Base-by-base conservation (phyloP, 2,329 filamentous ascomycete species). In the Pseudodiploospora longispora region DNA sequence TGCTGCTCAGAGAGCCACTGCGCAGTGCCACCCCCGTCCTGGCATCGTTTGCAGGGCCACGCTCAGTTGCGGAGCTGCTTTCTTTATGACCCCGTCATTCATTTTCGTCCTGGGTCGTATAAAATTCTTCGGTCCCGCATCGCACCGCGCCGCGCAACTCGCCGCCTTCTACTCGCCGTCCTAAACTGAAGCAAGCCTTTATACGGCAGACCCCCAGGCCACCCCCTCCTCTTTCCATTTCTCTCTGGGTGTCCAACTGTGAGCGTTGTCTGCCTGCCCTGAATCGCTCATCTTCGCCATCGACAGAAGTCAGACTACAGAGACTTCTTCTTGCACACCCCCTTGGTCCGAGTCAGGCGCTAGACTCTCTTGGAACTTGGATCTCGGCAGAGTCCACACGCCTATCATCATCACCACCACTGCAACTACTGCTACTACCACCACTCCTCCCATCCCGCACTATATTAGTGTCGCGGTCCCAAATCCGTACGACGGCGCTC, bases 401-500 rank as follows among this genome's bases (percentile, higher is more conserved):
- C 19, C 19, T 19, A 19, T 19, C 19, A 19, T 19, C 19, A 19
- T 19, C 19, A 19, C 19, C 19, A 19, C 19, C 19, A 19, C 19
- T 19, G 19, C 19, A 19, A 19, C 19, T 19, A 19, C 19, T 19
- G 19, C 19, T 19, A 19, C 50, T 57, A 56, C 19, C 19, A 19
- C 19, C 19, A 19, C 19, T 19, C 52, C 19, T 19, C 52, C 55
- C 56, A 61, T 54, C 60, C 51, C 57, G 59, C 59, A 64, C 62
- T 65, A 65, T 65, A 65, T 62, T 65, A 66, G 63, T 63, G 57
- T 55, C 54, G 55, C 54, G 53, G 58, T 63, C 60, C 63, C 61
- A 62, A 42, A 41, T 42, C 46, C 45, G 46, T 47, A 31, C 32
- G 38, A 47, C 46, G 38, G 45, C 31, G 36, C 30, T 43, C 42